Evolutionary conservation across 495 filamentous ascomycete species (phyloP).

Genomic region (Lichenothelia convexa): DNA sequence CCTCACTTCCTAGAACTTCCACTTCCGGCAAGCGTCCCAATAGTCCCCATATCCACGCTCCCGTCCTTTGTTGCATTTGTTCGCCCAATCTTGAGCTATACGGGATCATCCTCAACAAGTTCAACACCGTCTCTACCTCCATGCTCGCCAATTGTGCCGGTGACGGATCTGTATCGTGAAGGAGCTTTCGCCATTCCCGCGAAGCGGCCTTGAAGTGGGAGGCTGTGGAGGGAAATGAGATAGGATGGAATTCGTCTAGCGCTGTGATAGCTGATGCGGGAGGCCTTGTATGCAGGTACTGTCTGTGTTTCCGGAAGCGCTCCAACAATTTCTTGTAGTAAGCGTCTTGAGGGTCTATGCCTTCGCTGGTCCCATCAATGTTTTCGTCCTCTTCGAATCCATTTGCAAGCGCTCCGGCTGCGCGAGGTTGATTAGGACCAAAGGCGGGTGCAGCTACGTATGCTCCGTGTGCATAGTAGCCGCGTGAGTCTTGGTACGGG

Average conservation of each 20-base stretch:
- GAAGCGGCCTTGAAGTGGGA: constrained; percentile 22
- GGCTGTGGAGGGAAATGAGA: constrained; percentile 27
- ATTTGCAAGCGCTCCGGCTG: too few relatives aligned
- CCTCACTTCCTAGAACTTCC: constrained; percentile 36
- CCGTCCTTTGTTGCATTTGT: constrained; percentile 28
- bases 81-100: constrained; percentile 28
- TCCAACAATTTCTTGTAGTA: constrained; percentile 45
- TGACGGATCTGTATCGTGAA: constrained; percentile 38
- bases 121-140: constrained; percentile 40
- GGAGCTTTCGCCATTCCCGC: constrained; percentile 31
- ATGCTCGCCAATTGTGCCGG: constrained; percentile 52
- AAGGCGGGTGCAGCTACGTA: constrained; percentile 36
- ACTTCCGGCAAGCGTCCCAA: constrained; percentile 37
- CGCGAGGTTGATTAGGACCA: too few relatives aligned
- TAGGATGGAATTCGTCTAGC: constrained; percentile 39
- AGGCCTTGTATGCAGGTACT: constrained; percentile 35
- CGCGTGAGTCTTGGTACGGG: constrained; percentile 29
- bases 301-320: constrained; percentile 40
- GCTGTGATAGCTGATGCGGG: constrained; percentile 28
- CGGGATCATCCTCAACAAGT: constrained; percentile 26
- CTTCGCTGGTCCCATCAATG: too few relatives aligned
- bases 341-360: constrained; percentile 34
- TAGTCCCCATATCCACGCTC: constrained; percentile 44
- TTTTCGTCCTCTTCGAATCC: too few relatives aligned
- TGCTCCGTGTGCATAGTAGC: constrained; percentile 53